Evolutionary conservation across 768 basidiomycete species (phyloP).

Genomic region (Podaxis pistillaris): DNA sequence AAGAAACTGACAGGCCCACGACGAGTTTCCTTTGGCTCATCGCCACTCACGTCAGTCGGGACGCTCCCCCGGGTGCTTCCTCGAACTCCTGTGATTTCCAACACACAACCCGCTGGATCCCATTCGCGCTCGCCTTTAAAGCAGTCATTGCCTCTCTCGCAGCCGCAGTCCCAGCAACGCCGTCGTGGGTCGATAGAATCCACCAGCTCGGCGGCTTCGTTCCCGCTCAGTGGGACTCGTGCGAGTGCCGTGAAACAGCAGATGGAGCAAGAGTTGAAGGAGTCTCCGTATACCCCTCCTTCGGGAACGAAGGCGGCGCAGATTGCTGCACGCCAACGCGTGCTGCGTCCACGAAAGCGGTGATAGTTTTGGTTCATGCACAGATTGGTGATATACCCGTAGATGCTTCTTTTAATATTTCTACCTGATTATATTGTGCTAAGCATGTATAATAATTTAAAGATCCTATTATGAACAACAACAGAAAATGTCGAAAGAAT

Average conservation of each 20-base stretch:
- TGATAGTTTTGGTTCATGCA: background rate
- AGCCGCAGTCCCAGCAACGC: background rate
- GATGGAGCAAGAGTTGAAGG: conserved; percentile 29
- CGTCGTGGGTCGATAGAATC: conserved; percentile 3
- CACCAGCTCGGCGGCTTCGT: conserved; percentile 26
- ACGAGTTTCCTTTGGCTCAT: background rate
- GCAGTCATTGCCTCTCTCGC: background rate
- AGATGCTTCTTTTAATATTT: background rate
- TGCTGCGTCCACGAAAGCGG: background rate
- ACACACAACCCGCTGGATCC: background rate
- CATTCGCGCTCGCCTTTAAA: background rate
- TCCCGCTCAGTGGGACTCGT: conserved; percentile 35
- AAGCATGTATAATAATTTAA: conserved; percentile 14
- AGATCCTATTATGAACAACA: conserved; percentile 11
- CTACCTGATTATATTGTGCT: conserved; percentile 2
- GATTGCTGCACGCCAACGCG: conserved; percentile 3
- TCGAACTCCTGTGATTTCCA: background rate
- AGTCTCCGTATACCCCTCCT: conserved; percentile 35
- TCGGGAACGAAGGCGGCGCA: conserved; percentile 33
- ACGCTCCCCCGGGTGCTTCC: background rate
- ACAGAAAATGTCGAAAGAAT: background rate
- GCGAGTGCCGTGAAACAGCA: conserved; percentile 35
- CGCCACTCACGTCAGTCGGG: background rate
- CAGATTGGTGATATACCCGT: background rate
- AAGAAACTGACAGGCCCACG: background rate